Percentiles rank a stretch among this genome's conserved stretches.
Evolutionary conservation across 140 eudicot genomes (phyloP).

Genomic region (Anethum foeniculum): DNA sequence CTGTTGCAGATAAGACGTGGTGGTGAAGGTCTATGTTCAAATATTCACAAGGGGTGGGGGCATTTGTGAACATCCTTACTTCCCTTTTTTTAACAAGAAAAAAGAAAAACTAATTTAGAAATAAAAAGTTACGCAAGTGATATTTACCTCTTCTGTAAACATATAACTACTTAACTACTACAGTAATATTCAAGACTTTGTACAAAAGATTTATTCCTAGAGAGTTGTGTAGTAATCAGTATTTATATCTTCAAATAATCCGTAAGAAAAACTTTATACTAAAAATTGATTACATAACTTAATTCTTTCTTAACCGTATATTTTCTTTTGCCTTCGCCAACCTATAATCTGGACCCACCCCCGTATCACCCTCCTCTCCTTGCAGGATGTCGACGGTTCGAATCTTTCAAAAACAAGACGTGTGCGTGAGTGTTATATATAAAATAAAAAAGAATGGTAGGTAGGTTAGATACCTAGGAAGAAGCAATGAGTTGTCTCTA

Average conservation of each 20-base stretch:
- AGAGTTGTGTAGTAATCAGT: neutral
- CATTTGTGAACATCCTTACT: neutral
- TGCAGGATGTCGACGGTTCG: no score
- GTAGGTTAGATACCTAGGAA: neutral
- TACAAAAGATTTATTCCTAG: neutral
- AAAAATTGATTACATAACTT: no score
- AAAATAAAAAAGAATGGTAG: neutral
- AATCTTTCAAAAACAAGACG: no score
- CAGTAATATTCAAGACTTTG: neutral
- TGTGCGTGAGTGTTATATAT: no score
- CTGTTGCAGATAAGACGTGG: neutral
- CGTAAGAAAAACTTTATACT: neutral
- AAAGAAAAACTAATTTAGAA: neutral
- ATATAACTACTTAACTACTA: neutral
- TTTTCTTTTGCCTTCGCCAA: neutral
- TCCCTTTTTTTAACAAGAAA: neutral
- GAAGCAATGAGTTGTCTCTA: neutral
- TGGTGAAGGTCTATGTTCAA: neutral
- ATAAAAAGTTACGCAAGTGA: no score
- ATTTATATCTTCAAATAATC: neutral
- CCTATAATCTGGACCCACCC: neutral
- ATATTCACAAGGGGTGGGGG: neutral
- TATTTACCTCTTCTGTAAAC: neutral
- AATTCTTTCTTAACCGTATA: no score
- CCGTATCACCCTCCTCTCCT: no score